Base-by-base conservation (phyloP, 768 basidiomycete species). In the Suillus discolor region DNA sequence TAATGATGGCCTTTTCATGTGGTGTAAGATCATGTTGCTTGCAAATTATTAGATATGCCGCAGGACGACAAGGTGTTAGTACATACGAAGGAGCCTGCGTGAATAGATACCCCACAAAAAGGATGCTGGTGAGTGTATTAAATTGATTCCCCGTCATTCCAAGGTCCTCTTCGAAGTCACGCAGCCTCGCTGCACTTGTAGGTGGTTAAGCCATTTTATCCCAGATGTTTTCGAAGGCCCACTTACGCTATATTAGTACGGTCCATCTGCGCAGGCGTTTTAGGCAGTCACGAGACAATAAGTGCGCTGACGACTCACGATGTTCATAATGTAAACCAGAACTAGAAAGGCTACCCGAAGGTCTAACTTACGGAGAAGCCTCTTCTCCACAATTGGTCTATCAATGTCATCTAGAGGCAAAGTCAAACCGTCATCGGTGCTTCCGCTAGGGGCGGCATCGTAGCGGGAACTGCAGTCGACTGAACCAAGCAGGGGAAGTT, bases 61-160 rank as follows among this genome's bases (percentile, higher is more conserved):
- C 44, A 57, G 23, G 11, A 51, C 0, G 31, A 25, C 13, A 51
- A 31, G 13, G 28, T 23, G 31, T 11, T 51, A 16, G 45, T 69
- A 76, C 87, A 71, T 67, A 89, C 86, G 88, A 89, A 20, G 89
- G 89, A 61, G 89, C 82, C 72, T 92, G 90, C 87, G 89, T 91
- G 31, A 90, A 75, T 64, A 88, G 87, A 71, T 91, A 92, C 28
- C 89, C 89, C 47, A 89, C 82, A 68, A 87, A 89, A 61, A 89
- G 80, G 65, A 90, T 84, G 36, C 88, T 87, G 23, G 91, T 77
- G 13, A 92, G 74, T 0, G 89, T 89, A 11, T 88, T 83, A 70
- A 91, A 93, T 69, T 91, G 80, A 63, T 80, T 77, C n/a, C 84
- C 87, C 61, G 83, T 77, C 38, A 92, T 81, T 25, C 83, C 74